Conservation (phyloP, 148 eudicot genomes). For the Oxyria digyna region DNA sequence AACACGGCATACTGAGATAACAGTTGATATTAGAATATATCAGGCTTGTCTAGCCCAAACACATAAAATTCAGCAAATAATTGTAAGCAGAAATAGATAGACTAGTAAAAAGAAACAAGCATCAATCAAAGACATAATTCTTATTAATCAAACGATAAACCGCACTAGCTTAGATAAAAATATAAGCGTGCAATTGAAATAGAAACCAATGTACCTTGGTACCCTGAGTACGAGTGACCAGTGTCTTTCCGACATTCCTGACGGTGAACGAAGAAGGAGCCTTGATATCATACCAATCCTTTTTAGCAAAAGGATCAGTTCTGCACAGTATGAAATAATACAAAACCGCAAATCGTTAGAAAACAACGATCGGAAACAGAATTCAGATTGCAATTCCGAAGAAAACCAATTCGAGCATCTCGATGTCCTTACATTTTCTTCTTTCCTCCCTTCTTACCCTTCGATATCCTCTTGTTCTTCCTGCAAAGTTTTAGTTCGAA, state of each 20-base stretch:
- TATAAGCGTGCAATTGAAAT: background rate
- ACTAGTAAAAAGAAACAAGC: background rate
- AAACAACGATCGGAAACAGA: background rate
- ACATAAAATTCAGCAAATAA: too few species aligned
- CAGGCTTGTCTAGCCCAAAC: background rate
- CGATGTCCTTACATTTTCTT: slow-evolving; percentile 3
- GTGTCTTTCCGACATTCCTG: slow-evolving; percentile 7
- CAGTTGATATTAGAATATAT: background rate
- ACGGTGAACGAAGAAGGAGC: slow-evolving; percentile 1
- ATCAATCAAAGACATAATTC: background rate
- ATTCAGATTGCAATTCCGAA: background rate
- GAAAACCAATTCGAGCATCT: background rate
- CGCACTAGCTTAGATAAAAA: background rate
- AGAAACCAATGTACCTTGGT: background rate
- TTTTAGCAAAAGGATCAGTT: slow-evolving; percentile 1
- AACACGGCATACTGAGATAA: background rate
- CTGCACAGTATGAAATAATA: background rate
- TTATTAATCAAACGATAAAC: background rate
- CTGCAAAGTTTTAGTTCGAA: background rate
- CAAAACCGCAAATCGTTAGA: background rate
- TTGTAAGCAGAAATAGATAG: background rate
- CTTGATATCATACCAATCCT: slow-evolving; percentile 10
- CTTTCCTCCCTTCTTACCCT: slow-evolving; percentile 12
- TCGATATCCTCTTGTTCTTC: slow-evolving; percentile 10
- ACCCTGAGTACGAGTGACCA: slow-evolving; percentile 12